Evolutionary conservation across 345 rosid species (phyloP).

Genomic region (Dipteronia sinensis): DNA sequence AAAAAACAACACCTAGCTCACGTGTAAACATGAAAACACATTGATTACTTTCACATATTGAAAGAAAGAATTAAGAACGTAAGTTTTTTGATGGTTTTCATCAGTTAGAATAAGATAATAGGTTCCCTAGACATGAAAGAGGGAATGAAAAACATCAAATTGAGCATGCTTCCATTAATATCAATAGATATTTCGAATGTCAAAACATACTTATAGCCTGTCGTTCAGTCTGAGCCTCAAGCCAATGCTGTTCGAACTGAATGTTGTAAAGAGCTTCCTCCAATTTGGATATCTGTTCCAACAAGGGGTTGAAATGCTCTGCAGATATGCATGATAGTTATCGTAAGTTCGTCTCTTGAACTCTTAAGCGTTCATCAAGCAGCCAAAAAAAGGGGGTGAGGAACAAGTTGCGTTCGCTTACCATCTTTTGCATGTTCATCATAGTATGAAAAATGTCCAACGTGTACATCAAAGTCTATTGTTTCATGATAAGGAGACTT

Average conservation of each 20-base stretch:
- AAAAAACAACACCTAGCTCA: not conserved
- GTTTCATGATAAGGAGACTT: constrained; percentile 77
- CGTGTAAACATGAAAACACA: not conserved
- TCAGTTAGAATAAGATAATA: not conserved
- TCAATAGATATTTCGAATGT: not conserved
- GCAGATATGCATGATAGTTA: constrained; percentile 19
- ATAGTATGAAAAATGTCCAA: constrained; percentile 58
- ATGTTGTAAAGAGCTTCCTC: constrained; percentile 74
- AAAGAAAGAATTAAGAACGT: not conserved
- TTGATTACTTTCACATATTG: not conserved
- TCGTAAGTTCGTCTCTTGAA: constrained; percentile 11
- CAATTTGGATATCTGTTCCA: constrained; percentile 61
- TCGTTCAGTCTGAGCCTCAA: constrained; percentile 80
- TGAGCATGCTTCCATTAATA: not conserved
- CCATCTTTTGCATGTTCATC: constrained; percentile 83
- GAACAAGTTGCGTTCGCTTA: constrained; percentile 18
- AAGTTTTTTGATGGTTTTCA: not conserved
- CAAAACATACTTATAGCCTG: constrained; percentile 56
- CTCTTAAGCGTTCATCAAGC: not conserved
- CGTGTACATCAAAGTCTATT: constrained; percentile 68
- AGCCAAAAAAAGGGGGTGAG: not conserved
- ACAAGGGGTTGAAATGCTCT: constrained; percentile 72
- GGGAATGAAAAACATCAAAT: not conserved
- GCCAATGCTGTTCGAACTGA: constrained; percentile 81
- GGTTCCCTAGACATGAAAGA: not conserved